Evolutionary conservation across 345 rosid genomes (phyloP), one percentile per base, ranked within the genome.

Genomic region (Hevea brasiliensis): DNA sequence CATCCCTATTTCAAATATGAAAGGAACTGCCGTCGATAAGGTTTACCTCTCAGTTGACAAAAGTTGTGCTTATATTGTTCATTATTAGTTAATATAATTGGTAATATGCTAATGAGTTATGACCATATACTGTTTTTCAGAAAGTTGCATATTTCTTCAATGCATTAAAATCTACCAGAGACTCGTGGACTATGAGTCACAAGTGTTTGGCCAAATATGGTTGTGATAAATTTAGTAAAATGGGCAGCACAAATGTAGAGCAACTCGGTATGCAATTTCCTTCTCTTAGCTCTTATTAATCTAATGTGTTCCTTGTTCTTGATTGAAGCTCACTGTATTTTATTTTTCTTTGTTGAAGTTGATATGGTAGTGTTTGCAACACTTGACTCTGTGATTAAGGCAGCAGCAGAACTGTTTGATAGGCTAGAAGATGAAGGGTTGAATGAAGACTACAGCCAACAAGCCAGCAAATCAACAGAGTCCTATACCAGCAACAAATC

Each of bases 331-430:
- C 1, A 23, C 17, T 47, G n/a, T 26, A 12, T 4, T 14, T 14
- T 26, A n/a, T 10, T 29, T 6, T 29, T 20, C 17, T 61, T 27
- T 32, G 7, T 55, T 53, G 69, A 63, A 72, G 61, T 63, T 72
- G 70, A 72, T 61, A 44, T 44, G 6, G 37, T 54, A 64, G 55
- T 20, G 20, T 55, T 54, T 17, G 71, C 71, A 55, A 65, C 63
- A 10, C 62, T 63, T 41, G 70, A 73, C 18, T 73, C 27, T 47
- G 26, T 65, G 64, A 55, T 56, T 20, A 56, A 65, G 70, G 70
- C 70, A 55, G 70, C 41, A 18, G 24, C 27, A 65, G 57, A 73
- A 18, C 55, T 73, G 15, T 56, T 73, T 55, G 56, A 56, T 56
- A 13, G 40, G 44, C 64, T 20, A 32, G 63, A 73, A 65, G 60